These are phyloP conservation scores for Wallacemonas sp. DNA, from an alignment of 208 protist species.

Conservation along the genomic window DNA sequence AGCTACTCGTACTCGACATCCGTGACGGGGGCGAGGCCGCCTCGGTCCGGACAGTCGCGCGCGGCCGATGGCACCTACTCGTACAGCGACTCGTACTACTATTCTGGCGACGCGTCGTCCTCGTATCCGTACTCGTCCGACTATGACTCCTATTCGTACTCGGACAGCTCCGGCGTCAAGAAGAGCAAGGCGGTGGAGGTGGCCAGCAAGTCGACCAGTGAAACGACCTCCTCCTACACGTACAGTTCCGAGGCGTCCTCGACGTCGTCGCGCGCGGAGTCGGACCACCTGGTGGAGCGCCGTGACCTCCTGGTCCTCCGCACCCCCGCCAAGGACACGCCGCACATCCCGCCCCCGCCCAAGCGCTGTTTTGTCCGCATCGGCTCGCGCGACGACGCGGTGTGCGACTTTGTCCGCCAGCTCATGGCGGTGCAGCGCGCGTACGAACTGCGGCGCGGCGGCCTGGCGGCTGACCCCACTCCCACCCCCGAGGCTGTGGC, in stretches of 20 bases:
- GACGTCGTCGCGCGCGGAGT: slow-evolving; percentile 24
- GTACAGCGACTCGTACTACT: slow-evolving; percentile 17
- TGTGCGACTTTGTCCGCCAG: slow-evolving; percentile 49
- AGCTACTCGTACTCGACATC: slow-evolving; percentile 28
- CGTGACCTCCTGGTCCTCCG: slow-evolving; percentile 54
- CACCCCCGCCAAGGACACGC: slow-evolving; percentile 37
- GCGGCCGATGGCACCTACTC: slow-evolving; percentile 7
- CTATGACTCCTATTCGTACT: slow-evolving; percentile 16
- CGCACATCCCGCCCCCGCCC: slow-evolving; percentile 33
- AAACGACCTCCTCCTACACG: slow-evolving; percentile 23
- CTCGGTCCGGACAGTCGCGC: no score
- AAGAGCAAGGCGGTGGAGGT: not conserved
- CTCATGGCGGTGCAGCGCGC: slow-evolving; percentile 44
- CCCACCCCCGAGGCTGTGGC: no score
- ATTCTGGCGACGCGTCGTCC: slow-evolving; percentile 21
- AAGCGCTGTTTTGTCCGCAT: slow-evolving; percentile 42
- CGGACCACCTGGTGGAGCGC: slow-evolving; percentile 10
- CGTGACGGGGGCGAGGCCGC: no score
- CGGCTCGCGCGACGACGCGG: slow-evolving; percentile 39
- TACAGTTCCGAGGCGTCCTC: slow-evolving; percentile 17
- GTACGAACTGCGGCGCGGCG: slow-evolving; percentile 24
- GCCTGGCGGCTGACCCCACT: not conserved
- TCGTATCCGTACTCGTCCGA: slow-evolving; percentile 18
- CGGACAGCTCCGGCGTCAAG: not conserved
- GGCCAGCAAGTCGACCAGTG: slow-evolving; percentile 8